Evolutionary conservation across 2,329 filamentous ascomycete genomes (phyloP).

Genomic region (Annulohypoxylon truncatum): DNA sequence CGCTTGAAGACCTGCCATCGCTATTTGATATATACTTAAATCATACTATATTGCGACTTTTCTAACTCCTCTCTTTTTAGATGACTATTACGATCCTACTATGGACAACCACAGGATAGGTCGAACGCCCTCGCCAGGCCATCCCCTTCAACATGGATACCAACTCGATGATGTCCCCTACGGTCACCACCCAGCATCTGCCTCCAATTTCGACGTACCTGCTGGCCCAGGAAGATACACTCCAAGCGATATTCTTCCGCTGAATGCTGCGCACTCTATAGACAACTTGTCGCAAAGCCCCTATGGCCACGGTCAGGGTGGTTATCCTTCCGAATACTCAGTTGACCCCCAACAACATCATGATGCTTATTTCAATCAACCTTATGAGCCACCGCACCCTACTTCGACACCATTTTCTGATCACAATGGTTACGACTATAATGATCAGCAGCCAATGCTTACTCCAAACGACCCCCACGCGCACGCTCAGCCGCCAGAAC

Average conservation of each 20-base stretch:
- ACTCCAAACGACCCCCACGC: constrained; percentile 65
- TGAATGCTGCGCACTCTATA: constrained; percentile 80
- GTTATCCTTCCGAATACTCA: constrained; percentile 74
- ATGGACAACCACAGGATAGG: constrained; percentile 67
- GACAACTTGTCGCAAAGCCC: constrained; percentile 60
- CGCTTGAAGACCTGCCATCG: constrained; percentile 16
- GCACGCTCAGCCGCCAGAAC: constrained; percentile 52
- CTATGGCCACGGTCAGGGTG: constrained; percentile 63
- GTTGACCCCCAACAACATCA: constrained; percentile 87
- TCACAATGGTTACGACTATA: constrained; percentile 73
- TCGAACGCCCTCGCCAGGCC: constrained; percentile 81
- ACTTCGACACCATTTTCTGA: constrained; percentile 68
- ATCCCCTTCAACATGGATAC: constrained; percentile 79
- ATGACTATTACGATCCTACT: constrained; percentile 70
- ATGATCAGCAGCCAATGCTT: constrained; percentile 82
- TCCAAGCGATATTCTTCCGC: constrained; percentile 79
- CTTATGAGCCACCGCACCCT: constrained; percentile 79
- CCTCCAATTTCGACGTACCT: constrained; percentile 73
- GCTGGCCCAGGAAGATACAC: constrained; percentile 68
- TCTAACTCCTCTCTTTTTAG: constrained; percentile 50
- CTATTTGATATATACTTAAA: constrained; percentile 14
- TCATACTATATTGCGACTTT: constrained; percentile 4
- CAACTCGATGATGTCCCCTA: constrained; percentile 85
- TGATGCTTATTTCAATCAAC: constrained; percentile 85
- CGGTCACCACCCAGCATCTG: constrained; percentile 55